Base-by-base conservation (phyloP, 2,329 filamentous ascomycete genomes). In the Talaromyces sp. region DNA sequence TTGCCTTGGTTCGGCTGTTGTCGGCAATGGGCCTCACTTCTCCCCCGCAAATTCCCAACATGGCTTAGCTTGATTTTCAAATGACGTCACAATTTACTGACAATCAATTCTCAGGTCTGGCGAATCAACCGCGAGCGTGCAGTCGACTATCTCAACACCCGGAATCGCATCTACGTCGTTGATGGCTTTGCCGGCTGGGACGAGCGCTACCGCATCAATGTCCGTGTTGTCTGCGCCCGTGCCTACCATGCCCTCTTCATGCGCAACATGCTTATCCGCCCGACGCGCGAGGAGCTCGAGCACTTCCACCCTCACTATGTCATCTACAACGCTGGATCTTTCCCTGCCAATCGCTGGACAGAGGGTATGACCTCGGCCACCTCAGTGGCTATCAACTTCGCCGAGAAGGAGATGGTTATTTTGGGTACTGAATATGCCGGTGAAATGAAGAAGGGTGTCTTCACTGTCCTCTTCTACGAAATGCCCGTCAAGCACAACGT, bases 401-500 rank as follows among this genome's bases (percentile, higher is more conserved):
- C 89, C 74, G 92, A 97, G 75, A 97, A 96, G 88, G 94, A 99
- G 85, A 99, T 99, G 94, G 94, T 99, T 69, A 99, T 99, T 75
- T 88, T 99, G 61, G 94, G 94, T 77, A 99, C 94, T 38, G 94
- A 99, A 82, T 99, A 99, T 74, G 94, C 94, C 61, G 93, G 93
- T 71, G 90, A 93, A 81, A 93, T 94, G 90, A 96, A 96, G 83
- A 96, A 96, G 84, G 92, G 94, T 70, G 86, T 99, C 78, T 99
- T 99, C 85, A 99, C 94, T 54, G 92, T 99, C 56, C 88, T 99
- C 75, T 99, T 96, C 86, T 99, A 97, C 83, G 94, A 99, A 84
- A 99, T 97, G 92, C 94, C 94, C 63, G 91, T 99, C 75, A 97
- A 97, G 87, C 94, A 99, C 86, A 95, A 97, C 78, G 93, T 99